Base-by-base conservation (phyloP, 192 early-diverging fungal species). In the Entophlyctis luteolus region DNA sequence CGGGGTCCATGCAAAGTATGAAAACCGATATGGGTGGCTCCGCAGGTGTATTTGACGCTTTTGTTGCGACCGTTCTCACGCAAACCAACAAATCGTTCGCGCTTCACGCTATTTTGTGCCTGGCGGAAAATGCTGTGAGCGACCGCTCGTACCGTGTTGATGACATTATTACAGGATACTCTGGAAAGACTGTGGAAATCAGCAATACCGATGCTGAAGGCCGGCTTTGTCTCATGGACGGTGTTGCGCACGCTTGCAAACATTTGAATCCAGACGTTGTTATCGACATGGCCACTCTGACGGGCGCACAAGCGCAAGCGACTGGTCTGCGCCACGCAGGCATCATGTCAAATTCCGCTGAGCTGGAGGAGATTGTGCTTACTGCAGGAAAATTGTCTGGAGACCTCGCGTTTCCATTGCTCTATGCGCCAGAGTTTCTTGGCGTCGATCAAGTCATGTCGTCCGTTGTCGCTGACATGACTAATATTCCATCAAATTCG, bases 241-340 rank as follows among this genome's bases (percentile, higher is more conserved):
- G 81, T 39, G 77, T 83, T 4, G 68, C 80, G 3, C 83, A 79
- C 55, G 78, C 78, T n/a, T 66, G 81, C 45, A 60, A 75, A 67
- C 62, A 79, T 49, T 57, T 84, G 22, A 38, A 60, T 35, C 66
- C 82, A 0, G 80, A 81, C 45, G 59, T 74, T 29, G 42, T 84
- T 37, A 49, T 84, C 25, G 81, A 84, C 67, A 80, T 84, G 50
- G 78, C 82, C 4, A 84, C 82, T 8, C 39, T 84, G 45, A 82
- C 80, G 29, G 82, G 82, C 37, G 82, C 82, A 10, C 80, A 82
- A 60, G 55, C 77, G 18, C 72, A 74, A 45, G 72, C 78, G 22
- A 84, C 82, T 3, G 82, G 82, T 31, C 50, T 68, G 20, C 70
- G 76, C 34, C 80, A 83, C 62, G 75, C 76, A 1, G 80, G 72